Base-by-base conservation (phyloP, 2,329 filamentous ascomycete genomes). In the Apiospora phragmitis region DNA sequence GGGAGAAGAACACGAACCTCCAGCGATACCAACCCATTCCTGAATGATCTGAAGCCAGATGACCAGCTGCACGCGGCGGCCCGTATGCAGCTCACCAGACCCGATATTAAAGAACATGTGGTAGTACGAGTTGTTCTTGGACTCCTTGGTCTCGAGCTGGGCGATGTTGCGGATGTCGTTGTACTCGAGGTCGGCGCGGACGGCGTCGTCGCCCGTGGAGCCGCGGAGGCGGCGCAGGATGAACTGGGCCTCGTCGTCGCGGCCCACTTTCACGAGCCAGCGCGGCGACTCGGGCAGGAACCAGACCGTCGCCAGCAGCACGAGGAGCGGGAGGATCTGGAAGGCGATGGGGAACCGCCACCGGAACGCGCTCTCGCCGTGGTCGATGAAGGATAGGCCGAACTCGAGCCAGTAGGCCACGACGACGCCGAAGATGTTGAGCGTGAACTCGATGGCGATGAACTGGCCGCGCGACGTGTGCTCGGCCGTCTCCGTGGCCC, bases 1-100 rank as follows among this genome's bases (percentile, higher is more conserved):
- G 51, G 18, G 29, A 1, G 11, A 12, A 41, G 35, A 35, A 21
- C 3, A 62, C 55, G 14, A 0, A 62, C 55, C 55, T 55, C 90
- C 91, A 0, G 91, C 90, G 72, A 93, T 93, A 0, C 91, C 90
- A 68, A 90, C 86, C 89, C 90, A 92, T 75, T 92, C 88, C 75
- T 92, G 90, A 76, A 93, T 87, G 62, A 93, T 91, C 80, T 93
- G 90, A 11, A 93, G 83, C 90, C 91, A 93, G 45, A 93, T 85
- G 3, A 91, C 90, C 1, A 93, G 85, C 75, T 93, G 90, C 0
- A 93, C 90, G 7, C 92, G 88, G 1, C 91, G 85, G 0, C 87
- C 91, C 0, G 88, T 91, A 73, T 93, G 91, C 11, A 93, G 79
- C 68, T 91, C 89, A 0, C 86, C 91, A 0, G 89, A 91, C 3